Evolutionary conservation across 2,329 filamentous ascomycete genomes (phyloP).

Genomic region (Aureobasidium sp.): DNA sequence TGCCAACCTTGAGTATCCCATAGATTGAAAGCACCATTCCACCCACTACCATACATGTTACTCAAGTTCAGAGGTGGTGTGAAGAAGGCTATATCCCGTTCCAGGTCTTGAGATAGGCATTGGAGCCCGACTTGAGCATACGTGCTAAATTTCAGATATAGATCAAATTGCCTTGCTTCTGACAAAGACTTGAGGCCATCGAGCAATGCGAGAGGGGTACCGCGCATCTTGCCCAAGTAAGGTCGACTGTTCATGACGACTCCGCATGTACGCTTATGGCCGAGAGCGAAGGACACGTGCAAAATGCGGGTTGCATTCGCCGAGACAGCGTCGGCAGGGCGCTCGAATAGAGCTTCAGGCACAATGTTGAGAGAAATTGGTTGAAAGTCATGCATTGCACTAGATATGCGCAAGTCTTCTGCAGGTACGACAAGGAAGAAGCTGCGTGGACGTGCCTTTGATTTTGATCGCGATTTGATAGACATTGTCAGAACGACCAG

Average conservation of each 20-base stretch:
- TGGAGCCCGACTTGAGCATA: background rate
- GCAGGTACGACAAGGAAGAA: constrained; percentile 1
- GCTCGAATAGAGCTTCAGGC: background rate
- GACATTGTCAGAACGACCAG: background rate
- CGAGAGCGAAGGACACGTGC: background rate
- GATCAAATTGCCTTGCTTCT: background rate
- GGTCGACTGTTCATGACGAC: background rate
- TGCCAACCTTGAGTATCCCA: constrained; percentile 8
- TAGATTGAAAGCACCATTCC: background rate
- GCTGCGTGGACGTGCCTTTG: background rate
- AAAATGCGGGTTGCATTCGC: background rate
- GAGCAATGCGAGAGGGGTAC: background rate
- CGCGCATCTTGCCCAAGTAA: background rate
- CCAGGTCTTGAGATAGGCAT: background rate
- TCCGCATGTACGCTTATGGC: background rate
- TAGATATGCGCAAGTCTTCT: background rate
- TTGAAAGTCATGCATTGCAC: background rate
- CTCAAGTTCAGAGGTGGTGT: background rate
- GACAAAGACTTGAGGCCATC: constrained; percentile 3
- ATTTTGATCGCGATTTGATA: background rate
- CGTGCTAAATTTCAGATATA: background rate
- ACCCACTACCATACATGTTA: background rate
- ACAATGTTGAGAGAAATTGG: background rate
- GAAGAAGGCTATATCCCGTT: background rate
- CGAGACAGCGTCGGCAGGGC: background rate